Evolutionary conservation across 2,329 filamentous ascomycete species (phyloP).

Genomic region (Claviceps digitariae): DNA sequence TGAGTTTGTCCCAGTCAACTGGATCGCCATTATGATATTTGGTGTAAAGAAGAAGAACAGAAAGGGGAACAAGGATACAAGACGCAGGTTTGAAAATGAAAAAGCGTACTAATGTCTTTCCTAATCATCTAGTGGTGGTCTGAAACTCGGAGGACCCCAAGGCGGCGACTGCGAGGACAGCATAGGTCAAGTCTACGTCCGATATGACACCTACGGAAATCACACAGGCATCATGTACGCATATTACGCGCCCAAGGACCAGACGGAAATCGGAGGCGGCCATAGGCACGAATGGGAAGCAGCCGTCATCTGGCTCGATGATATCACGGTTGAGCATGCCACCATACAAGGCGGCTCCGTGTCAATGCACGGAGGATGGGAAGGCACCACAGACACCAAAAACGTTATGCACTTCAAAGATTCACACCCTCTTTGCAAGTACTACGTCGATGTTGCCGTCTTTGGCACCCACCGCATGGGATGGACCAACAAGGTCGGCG

Average conservation of each 20-base stretch:
- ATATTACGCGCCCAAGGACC: neutral
- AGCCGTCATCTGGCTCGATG: neutral
- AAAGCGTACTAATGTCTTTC: neutral
- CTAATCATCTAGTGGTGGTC: neutral
- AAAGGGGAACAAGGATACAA: neutral
- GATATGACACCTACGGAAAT: neutral
- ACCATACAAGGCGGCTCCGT: neutral
- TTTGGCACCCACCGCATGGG: neutral
- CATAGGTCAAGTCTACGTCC: neutral
- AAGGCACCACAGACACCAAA: neutral
- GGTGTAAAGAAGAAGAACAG: neutral
- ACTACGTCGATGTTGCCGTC: neutral
- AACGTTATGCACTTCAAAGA: neutral
- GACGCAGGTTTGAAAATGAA: neutral
- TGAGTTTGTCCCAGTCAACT: neutral
- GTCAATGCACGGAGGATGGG: neutral
- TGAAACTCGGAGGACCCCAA: neutral
- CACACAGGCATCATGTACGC: neutral
- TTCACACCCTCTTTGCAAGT: neutral
- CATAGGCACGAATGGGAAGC: neutral
- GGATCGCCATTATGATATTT: too few species aligned
- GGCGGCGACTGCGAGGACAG: neutral
- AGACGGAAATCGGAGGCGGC: neutral
- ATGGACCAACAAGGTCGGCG: neutral
- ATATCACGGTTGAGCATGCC: fast-evolving